phyloP scores from a whole-genome alignment of 2,329 filamentous ascomycete species.

The Lasiodiplodia citricola region DNA sequence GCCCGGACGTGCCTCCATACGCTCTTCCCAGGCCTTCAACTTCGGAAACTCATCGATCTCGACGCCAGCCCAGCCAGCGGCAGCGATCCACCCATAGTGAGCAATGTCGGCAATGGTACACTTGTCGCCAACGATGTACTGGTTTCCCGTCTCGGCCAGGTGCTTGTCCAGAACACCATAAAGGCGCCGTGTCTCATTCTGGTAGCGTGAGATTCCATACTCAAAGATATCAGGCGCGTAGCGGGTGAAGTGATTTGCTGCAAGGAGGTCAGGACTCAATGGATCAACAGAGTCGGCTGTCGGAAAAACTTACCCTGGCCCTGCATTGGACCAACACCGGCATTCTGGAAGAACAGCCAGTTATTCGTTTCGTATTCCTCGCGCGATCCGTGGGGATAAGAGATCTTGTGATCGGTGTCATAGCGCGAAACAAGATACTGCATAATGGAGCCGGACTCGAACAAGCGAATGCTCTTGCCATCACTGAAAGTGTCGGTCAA shows the following conservation, averaged over 20 bases:
- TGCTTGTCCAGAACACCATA: slow-evolving; percentile 79
- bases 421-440: slow-evolving; percentile 84
- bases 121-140: slow-evolving; percentile 67
- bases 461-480: slow-evolving; percentile 74
- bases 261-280: not conserved
- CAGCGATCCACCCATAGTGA: slow-evolving; percentile 77
- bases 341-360: slow-evolving; percentile 77
- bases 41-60: slow-evolving; percentile 77
- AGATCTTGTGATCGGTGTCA: slow-evolving; percentile 81
- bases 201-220: slow-evolving; percentile 82
- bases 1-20: slow-evolving; percentile 70
- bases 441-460: slow-evolving; percentile 84
- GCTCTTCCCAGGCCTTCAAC: slow-evolving; percentile 77
- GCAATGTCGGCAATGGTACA: slow-evolving; percentile 73
- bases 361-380: slow-evolving; percentile 82
- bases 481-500: slow-evolving; percentile 79
- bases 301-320: slow-evolving; percentile 38
- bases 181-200: slow-evolving; percentile 81
- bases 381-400: slow-evolving; percentile 69
- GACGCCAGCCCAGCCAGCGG: slow-evolving; percentile 64
- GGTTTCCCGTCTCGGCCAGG: slow-evolving; percentile 57
- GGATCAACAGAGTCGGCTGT: not conserved
- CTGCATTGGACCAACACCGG: slow-evolving; percentile 82
- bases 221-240: slow-evolving; percentile 71
- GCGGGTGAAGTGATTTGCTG: slow-evolving; percentile 71